Evolutionary conservation across 2,329 filamentous ascomycete genomes (phyloP), one percentile per base, ranked within the genome.

Genomic region (Parafenestella ontariensis): DNA sequence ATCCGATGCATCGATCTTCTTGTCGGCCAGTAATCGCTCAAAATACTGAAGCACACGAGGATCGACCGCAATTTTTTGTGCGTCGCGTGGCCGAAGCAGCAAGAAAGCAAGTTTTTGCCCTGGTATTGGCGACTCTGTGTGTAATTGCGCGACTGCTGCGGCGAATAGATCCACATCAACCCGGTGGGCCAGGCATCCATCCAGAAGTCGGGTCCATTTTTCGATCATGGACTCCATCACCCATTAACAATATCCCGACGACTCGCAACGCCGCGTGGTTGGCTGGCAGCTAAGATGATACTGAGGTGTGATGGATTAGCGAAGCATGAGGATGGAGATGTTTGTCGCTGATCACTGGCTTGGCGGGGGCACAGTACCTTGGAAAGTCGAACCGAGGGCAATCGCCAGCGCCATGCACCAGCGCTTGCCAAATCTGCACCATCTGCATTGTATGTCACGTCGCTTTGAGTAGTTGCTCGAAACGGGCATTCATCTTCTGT

Each of bases 91-190:
- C 31, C 61, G 69, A 11, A 78, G 56, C 5, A 77, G 50, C 36
- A 76, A 59, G 6, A 65, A 65, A 37, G 74, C 71, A 50, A 78
- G 65, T 57, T 72, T 73, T 24, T 54, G 57, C 46, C 74, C 73
- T n/a, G 69, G 64, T 15, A 76, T 63, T 31, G 73, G 75, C 24
- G 68, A 71, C 46, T 62, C 70, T 20, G 61, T 58, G 54, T 75
- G 61, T 33, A 78, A 63, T 54, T 74, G 66, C 29, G 59, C 53
- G 45, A 67, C 68, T 43, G 72, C 64, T 49, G 56, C 62, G 46
- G 72, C 70, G 61, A 77, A 76, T 10, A 71, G 36, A 18, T 76
- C 67, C 46, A 64, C 49, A n/a, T 59, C 52, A 45, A 75, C 49
- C 39, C 76, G 69, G 44, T 56, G 54, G 52, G 70, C 62, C 24